These are phyloP conservation scores for Plectosphaerella plurivora DNA, from an alignment of 2,329 filamentous ascomycete genomes.

Conservation along the genomic window DNA sequence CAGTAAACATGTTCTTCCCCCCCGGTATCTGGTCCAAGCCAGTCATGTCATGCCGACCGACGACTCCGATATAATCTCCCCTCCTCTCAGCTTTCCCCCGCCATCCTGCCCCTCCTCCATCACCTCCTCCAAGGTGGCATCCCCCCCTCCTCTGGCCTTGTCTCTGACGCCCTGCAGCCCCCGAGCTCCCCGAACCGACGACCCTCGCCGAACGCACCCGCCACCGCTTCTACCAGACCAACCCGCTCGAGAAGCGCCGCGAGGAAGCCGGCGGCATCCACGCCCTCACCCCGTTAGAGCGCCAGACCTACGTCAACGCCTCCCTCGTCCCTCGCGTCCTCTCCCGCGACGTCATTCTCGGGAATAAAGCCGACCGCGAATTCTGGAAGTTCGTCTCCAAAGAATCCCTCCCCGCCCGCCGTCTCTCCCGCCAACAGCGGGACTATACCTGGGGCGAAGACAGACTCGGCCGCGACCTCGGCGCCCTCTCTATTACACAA, in stretches of 20 bases:
- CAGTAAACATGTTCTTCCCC: slow-evolving; percentile 2
- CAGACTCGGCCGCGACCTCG: slow-evolving; percentile 42
- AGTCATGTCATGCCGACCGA: too few relatives aligned
- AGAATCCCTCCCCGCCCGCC: slow-evolving; percentile 43
- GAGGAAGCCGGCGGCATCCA: slow-evolving; percentile 39
- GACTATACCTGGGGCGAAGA: slow-evolving; percentile 47
- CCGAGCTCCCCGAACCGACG: slow-evolving; percentile 28
- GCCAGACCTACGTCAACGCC: slow-evolving; percentile 42
- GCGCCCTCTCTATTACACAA: slow-evolving; percentile 41
- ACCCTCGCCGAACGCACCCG: slow-evolving; percentile 45
- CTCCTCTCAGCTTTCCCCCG: background rate
- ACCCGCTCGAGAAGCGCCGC: slow-evolving; percentile 41
- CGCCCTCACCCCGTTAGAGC: slow-evolving; percentile 41
- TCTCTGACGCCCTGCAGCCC: slow-evolving; percentile 12
- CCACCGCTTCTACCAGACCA: slow-evolving; percentile 44
- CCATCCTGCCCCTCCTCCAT: slow-evolving; percentile 1
- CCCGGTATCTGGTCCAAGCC: background rate
- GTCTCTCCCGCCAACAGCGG: slow-evolving; percentile 20
- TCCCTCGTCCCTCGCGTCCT: slow-evolving; percentile 39
- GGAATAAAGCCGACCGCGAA: slow-evolving; percentile 49
- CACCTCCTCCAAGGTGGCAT: background rate
- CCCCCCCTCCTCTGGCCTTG: background rate
- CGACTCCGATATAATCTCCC: background rate
- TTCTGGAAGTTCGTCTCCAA: slow-evolving; percentile 55
- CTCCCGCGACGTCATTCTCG: slow-evolving; percentile 26